Conservation (phyloP, 225 moss, liverwort and hornwort species). For the Neckera pumila region DNA sequence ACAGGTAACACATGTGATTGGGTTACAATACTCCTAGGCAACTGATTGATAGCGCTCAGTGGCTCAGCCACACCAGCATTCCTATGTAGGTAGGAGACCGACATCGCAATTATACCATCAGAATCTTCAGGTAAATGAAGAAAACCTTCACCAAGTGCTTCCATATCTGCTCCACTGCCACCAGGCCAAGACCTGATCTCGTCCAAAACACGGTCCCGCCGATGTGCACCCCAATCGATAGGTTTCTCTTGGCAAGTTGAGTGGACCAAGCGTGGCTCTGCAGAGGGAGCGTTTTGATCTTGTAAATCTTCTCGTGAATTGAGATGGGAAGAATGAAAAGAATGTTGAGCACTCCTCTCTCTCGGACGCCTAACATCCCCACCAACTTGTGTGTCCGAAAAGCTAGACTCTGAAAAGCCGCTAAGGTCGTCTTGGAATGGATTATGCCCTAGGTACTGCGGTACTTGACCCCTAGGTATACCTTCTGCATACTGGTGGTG, state of each 20-base stretch:
- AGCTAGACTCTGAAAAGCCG: conserved; percentile 26
- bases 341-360: conserved; percentile 45
- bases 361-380: conserved; percentile 31
- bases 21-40: conserved; percentile 16
- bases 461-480: conserved; percentile 29
- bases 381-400: conserved; percentile 38
- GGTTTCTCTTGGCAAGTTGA: conserved; percentile 39
- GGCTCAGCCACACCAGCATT: conserved; percentile 35
- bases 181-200: conserved; percentile 31
- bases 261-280: conserved; percentile 33
- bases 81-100: conserved; percentile 33
- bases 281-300: conserved; percentile 20
- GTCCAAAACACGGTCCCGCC: conserved; percentile 36
- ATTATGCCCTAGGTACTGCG: conserved; percentile 63
- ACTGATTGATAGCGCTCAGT: conserved; percentile 14
- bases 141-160: conserved; percentile 26
- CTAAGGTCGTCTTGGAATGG: conserved; percentile 64
- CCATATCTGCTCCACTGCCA: conserved; percentile 33
- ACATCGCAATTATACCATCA: conserved; percentile 40
- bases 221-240: conserved; percentile 42
- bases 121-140: conserved; percentile 67
- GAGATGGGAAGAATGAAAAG: conserved; percentile 33
- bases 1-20: conserved; percentile 31
- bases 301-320: conserved; percentile 46
- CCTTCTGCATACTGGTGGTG: conserved; percentile 46